Evolutionary conservation across 331 rosid genomes (phyloP), one percentile per base, ranked within the genome.

Genomic region (Pyracantha coccinea): DNA sequence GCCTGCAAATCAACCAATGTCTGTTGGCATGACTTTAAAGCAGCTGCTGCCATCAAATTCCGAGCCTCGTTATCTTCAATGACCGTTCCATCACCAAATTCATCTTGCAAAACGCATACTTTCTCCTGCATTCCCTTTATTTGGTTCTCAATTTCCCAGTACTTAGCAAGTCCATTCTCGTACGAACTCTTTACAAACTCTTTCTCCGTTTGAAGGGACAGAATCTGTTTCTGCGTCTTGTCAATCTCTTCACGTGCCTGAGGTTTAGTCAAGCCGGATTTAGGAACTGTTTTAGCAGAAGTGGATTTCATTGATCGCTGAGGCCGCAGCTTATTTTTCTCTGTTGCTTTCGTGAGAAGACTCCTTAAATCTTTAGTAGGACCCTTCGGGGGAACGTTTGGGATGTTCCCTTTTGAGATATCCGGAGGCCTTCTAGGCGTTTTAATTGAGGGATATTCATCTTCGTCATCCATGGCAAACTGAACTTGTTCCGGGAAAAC

Each of bases 401-500:
- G 96, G 53, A 85, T 68, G 38, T 83, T 85, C 69, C 60, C n/a
- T 63, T 83, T 95, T 20, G 66, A 31, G 55, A 57, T 86, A 59
- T 83, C 89, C 4, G 90, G 62, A 21, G 31, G 23, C 91, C 65
- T 92, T 74, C 50, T 90, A 0, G 73, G 60, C 47, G 72, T 16
- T 69, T 60, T 82, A 28, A 86, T 84, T 33, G 87, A 32, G 32
- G 75, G 77, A 20, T 80, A 86, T 12, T 95, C 97, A 0, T 90
- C 97, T 15, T 95, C 99, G 70, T 90, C 99, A 33, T 89, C 99
- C 93, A 95, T 90, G 0, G 89, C 77, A 75, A 83, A 79, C 55
- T 96, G 93, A 75, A 92, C 98, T 76, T 92, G 93, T 45, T 95
- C 99, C 0, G 99, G 99, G 69, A 85, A 95, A 75, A 84, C 88